Conservation (phyloP, 148 eudicot genomes). For the Fagopyrum tataricum region DNA sequence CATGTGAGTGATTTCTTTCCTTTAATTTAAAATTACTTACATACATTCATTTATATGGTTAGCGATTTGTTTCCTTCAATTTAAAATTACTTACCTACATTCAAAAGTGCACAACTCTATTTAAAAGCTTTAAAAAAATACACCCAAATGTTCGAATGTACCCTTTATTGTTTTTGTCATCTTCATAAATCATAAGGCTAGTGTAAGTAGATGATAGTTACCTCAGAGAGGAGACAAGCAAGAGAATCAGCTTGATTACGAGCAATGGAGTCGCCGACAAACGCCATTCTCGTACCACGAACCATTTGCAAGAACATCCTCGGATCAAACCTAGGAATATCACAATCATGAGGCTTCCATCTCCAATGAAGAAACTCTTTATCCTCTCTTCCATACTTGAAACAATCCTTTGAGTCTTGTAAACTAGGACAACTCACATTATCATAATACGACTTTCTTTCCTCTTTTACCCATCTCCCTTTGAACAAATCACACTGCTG, state of each 20-base stretch:
- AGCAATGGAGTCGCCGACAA: constrained; percentile 28
- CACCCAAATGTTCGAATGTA: too few species aligned
- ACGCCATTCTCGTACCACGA: constrained; percentile 8
- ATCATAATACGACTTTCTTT: constrained; percentile 11
- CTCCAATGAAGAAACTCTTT: constrained; percentile 13
- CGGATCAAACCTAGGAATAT: neutral
- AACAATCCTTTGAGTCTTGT: constrained; percentile 10
- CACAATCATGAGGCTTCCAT: constrained; percentile 13
- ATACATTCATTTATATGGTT: too few species aligned
- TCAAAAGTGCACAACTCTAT: too few species aligned
- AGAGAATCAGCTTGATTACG: constrained; percentile 47
- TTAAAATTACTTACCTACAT: too few species aligned
- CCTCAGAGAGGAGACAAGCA: constrained; percentile 33
- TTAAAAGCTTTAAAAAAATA: too few species aligned
- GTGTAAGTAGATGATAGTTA: constrained; percentile 7
- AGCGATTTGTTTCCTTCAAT: too few species aligned
- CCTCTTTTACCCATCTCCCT: constrained; percentile 7
- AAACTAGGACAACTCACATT: constrained; percentile 9
- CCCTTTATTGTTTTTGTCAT: too few species aligned
- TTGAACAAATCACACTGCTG: constrained; percentile 11
- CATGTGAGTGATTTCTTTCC: too few species aligned
- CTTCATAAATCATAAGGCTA: too few species aligned
- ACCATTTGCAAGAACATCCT: constrained; percentile 9
- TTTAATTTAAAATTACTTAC: too few species aligned
- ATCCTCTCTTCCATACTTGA: constrained; percentile 14